phyloP scores from a whole-genome alignment of 805 yeast species.

The Saccharomyces eubayanus region DNA sequence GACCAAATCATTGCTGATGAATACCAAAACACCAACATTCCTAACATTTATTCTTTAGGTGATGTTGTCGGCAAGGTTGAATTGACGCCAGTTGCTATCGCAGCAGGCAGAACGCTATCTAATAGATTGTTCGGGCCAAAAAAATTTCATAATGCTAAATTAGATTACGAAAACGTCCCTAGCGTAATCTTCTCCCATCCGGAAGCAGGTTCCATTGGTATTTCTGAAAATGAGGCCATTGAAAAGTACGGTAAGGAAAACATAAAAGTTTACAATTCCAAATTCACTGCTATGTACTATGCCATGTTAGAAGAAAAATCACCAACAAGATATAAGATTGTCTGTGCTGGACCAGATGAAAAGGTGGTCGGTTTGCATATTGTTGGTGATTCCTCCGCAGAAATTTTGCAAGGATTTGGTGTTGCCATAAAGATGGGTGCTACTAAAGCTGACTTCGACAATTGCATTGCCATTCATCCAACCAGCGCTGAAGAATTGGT shows the following conservation, averaged over 20 bases:
- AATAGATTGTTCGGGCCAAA: constrained; percentile 86
- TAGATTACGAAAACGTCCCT: constrained; percentile 81
- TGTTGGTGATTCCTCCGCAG: constrained; percentile 85
- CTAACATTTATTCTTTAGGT: constrained; percentile 76
- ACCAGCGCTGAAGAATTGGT: constrained; percentile 97
- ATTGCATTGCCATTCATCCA: constrained; percentile 96
- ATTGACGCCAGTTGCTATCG: constrained; percentile 96
- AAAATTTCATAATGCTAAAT: constrained; percentile 60
- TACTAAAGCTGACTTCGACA: constrained; percentile 90
- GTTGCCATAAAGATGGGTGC: constrained; percentile 99
- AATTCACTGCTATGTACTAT: constrained; percentile 87
- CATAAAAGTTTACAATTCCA: constrained; percentile 72
- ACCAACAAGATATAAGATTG: constrained; percentile 79
- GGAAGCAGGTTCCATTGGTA: constrained; percentile 90
- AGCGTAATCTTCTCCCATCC: constrained; percentile 98
- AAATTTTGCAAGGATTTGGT: constrained; percentile 95
- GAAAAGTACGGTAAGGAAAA: constrained; percentile 71
- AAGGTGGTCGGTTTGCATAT: constrained; percentile 93
- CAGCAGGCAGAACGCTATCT: constrained; percentile 90
- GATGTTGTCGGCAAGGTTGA: constrained; percentile 91
- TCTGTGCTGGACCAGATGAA: constrained; percentile 72
- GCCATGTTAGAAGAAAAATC: constrained; percentile 75
- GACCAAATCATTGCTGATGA: constrained; percentile 76
- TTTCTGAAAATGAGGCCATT: constrained; percentile 70
- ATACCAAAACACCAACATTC: constrained; percentile 70